These are phyloP conservation scores for Heliamphora exappendiculata DNA, from an alignment of 148 eudicot genomes.

Conservation along the genomic window DNA sequence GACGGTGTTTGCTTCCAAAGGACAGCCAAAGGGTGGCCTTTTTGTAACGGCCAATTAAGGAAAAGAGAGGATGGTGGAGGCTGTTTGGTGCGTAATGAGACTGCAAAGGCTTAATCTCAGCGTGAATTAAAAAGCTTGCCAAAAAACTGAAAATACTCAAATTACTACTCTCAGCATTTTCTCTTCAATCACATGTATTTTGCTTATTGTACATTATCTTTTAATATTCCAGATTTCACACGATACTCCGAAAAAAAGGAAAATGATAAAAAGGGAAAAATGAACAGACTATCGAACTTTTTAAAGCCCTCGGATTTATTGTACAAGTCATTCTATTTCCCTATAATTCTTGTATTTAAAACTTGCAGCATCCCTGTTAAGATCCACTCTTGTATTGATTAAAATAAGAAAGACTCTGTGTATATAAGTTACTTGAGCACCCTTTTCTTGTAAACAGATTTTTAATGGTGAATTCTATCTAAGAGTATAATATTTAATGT, in stretches of 20 bases:
- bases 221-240: not conserved
- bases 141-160: not conserved
- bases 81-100: constrained; percentile 31
- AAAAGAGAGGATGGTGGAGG: constrained; percentile 12
- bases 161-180: too few relatives aligned
- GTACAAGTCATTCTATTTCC: not conserved
- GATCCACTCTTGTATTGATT: too few relatives aligned
- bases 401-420: too few relatives aligned
- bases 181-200: too few relatives aligned
- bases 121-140: not conserved
- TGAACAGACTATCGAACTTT: not conserved
- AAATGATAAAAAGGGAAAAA: not conserved
- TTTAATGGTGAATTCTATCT: too few relatives aligned
- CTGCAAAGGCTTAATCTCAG: not conserved
- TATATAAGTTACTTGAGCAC: too few relatives aligned
- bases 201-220: not conserved
- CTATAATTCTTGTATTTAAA: not conserved
- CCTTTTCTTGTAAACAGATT: too few relatives aligned
- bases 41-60: constrained; percentile 18
- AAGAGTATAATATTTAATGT: too few relatives aligned
- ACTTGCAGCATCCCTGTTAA: not conserved
- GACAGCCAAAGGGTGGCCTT: not conserved
- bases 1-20: constrained; percentile 12
- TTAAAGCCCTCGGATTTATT: not conserved
- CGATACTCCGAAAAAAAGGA: too few relatives aligned